Conservation (phyloP, 352 stramenopile species). For the Chrysophaeum taylorii region DNA sequence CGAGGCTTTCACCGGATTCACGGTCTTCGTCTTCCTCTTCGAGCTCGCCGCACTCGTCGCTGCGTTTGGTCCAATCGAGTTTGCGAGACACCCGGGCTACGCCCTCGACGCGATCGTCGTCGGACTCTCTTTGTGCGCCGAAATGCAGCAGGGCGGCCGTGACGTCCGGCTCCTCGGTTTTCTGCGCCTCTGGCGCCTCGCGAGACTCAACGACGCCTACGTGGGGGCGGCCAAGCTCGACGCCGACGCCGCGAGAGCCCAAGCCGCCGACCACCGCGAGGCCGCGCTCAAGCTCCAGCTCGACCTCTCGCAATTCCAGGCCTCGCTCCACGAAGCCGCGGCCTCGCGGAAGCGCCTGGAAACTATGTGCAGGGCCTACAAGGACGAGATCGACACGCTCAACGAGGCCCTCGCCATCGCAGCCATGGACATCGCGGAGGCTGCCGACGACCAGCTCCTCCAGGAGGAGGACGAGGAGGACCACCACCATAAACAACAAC, state of each 20-base stretch:
- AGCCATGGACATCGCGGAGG: not conserved
- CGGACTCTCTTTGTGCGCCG: not conserved
- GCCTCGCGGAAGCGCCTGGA: not conserved
- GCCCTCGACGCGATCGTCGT: not conserved
- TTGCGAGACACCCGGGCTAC: constrained; percentile 12
- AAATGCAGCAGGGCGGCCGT: not conserved
- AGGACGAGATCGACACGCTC: constrained; percentile 16
- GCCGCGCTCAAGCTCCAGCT: too few relatives aligned
- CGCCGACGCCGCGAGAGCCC: too few relatives aligned
- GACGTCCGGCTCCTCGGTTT: constrained; percentile 1
- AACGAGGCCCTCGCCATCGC: constrained; percentile 8
- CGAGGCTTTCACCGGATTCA: too few relatives aligned
- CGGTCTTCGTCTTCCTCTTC: too few relatives aligned
- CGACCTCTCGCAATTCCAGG: not conserved
- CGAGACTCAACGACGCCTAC: not conserved
- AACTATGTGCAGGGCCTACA: constrained; percentile 1
- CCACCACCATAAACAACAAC: too few relatives aligned
- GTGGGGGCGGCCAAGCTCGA: not conserved
- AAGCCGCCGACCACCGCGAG: too few relatives aligned
- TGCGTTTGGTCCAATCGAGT: too few relatives aligned
- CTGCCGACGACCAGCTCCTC: not conserved
- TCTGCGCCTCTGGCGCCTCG: not conserved
- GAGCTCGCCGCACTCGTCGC: too few relatives aligned
- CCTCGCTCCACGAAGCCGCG: not conserved
- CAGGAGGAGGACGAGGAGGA: not conserved